Percentiles rank a stretch among this genome's conserved stretches.
Conservation (phyloP, 306 rosid genomes). For the Rosa rugosa region DNA sequence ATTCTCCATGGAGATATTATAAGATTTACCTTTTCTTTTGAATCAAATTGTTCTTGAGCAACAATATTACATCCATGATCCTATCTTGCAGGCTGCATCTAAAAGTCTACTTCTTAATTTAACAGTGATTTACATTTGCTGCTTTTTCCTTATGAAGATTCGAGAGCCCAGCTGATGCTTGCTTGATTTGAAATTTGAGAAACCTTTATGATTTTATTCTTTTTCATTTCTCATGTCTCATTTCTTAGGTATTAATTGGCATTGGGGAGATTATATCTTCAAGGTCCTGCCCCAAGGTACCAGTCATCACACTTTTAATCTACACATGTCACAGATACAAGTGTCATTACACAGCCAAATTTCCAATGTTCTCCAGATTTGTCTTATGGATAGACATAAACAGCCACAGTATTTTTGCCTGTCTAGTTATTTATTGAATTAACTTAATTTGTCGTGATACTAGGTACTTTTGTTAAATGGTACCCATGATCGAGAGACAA, state of each 20-base stretch:
- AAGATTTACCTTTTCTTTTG: neutral
- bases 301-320: constrained; percentile 15
- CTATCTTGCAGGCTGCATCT: neutral
- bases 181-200: constrained; percentile 6
- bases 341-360: constrained; percentile 9
- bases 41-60: neutral
- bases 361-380: constrained; percentile 10
- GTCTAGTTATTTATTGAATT: neutral
- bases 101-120: neutral
- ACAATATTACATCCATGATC: neutral
- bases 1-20: neutral
- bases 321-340: constrained; percentile 18
- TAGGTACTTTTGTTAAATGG: constrained; percentile 86
- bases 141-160: neutral
- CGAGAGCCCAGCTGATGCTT: neutral
- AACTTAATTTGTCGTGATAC: constrained; percentile 8
- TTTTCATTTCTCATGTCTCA: constrained; percentile 2
- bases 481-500: constrained; percentile 75
- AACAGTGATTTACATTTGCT: neutral
- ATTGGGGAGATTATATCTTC: constrained; percentile 88
- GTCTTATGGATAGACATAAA: neutral
- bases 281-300: constrained; percentile 89
- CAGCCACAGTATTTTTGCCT: too few species aligned
- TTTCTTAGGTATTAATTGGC: constrained; percentile 72
- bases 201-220: neutral